Percentiles rank a stretch among this genome's conserved stretches.
These are phyloP conservation scores for Xylariomycetidae sp. DNA, from an alignment of 2,329 filamentous ascomycete genomes.

Conservation along the genomic window DNA sequence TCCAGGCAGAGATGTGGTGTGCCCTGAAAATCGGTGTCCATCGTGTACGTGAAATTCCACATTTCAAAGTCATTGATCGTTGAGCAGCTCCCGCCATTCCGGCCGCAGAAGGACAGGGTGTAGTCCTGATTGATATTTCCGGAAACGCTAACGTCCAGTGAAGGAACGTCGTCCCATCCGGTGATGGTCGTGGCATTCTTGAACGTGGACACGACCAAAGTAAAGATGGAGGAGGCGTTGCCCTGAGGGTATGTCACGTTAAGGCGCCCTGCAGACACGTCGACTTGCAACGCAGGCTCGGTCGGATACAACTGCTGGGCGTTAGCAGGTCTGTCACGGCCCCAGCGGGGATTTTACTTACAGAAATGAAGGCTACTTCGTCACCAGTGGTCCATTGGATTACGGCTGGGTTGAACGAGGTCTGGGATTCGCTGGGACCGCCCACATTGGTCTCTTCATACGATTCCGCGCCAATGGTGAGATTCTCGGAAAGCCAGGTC, in stretches of 20 bases:
- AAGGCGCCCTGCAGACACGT: conserved; percentile 36
- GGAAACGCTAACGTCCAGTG: conserved; percentile 37
- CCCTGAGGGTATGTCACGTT: conserved; percentile 49
- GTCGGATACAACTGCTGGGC: conserved; percentile 31
- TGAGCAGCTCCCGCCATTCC: conserved; percentile 26
- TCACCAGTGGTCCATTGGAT: conserved; percentile 49
- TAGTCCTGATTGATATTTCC: conserved; percentile 38
- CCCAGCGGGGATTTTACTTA: no score
- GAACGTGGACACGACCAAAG: conserved; percentile 43
- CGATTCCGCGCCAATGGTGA: conserved; percentile 56
- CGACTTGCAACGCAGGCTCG: conserved; percentile 33
- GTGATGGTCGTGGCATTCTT: conserved; percentile 35
- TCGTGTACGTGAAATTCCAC: conserved; percentile 27
- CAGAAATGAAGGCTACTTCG: conserved; percentile 29
- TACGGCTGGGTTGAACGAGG: conserved; percentile 53
- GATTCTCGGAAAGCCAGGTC: conserved; percentile 47
- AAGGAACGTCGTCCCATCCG: conserved; percentile 42
- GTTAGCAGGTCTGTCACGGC: not conserved
- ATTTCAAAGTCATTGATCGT: conserved; percentile 36
- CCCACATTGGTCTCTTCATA: conserved; percentile 51
- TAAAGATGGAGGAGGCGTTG: conserved; percentile 42
- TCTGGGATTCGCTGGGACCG: conserved; percentile 44
- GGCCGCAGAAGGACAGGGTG: conserved; percentile 36
- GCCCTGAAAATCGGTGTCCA: conserved; percentile 3
- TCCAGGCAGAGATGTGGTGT: conserved; percentile 3